These are phyloP conservation scores for Candida smagusa DNA, from an alignment of 1,139 yeast species.

Conservation along the genomic window DNA sequence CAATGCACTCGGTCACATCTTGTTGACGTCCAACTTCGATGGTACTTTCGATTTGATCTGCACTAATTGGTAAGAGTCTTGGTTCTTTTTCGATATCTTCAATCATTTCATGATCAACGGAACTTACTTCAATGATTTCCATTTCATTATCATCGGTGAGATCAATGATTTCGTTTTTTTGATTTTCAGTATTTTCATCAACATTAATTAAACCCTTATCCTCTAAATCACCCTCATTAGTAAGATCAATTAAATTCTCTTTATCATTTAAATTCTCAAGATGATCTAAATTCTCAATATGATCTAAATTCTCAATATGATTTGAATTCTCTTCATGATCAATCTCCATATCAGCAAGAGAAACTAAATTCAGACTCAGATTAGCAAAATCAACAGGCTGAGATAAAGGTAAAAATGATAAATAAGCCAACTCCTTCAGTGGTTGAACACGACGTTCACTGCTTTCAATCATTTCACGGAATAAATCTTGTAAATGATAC, in stretches of 20 bases:
- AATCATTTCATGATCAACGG: conserved; percentile 2
- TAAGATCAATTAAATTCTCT: no score
- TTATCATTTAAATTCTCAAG: no score
- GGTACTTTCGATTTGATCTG: conserved; percentile 67
- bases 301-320: no score
- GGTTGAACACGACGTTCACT: conserved; percentile 71
- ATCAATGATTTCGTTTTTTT: conserved; percentile 8
- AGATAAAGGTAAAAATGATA: conserved; percentile 78
- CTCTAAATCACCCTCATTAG: no score
- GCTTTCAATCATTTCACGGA: conserved; percentile 65
- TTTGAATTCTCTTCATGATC: conserved; percentile 5
- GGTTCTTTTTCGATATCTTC: conserved; percentile 11
- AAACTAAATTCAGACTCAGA: no score
- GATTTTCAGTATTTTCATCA: conserved; percentile 7
- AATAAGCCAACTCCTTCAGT: conserved; percentile 76
- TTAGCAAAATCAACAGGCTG: conserved; percentile 57
- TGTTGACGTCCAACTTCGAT: conserved; percentile 88
- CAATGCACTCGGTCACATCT: conserved; percentile 96
- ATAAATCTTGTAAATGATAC: conserved; percentile 65
- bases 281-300: no score
- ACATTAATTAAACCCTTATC: conserved; percentile 1
- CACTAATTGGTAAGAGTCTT: conserved; percentile 41
- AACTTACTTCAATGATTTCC: conserved; percentile 3
- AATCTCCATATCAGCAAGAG: conserved; percentile 17
- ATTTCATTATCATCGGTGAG: conserved; percentile 9